phyloP scores from a whole-genome alignment of 345 rosid species.

The Eucalyptus paniculata region DNA sequence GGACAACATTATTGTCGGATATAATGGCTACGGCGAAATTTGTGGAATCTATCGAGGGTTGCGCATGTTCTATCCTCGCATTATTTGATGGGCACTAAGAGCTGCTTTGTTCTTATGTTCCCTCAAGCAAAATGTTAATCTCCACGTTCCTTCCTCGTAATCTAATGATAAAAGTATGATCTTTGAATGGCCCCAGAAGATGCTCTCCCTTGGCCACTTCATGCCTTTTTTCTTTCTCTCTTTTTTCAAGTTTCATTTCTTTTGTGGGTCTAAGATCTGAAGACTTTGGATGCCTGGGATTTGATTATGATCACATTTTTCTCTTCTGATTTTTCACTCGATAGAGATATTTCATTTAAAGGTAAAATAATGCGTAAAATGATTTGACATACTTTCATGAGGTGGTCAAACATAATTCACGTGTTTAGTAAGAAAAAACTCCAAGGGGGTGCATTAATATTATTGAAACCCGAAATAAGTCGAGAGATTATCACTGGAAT shows the following conservation, averaged over 20 bases:
- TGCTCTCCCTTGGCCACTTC: neutral
- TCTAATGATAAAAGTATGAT: neutral
- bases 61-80: conserved; percentile 27
- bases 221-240: neutral
- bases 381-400: neutral
- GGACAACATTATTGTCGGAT: conserved; percentile 42
- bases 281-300: neutral
- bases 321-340: neutral
- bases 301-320: neutral
- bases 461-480: neutral
- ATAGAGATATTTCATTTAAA: neutral
- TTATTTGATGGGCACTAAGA: conserved; percentile 1
- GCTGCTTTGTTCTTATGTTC: neutral
- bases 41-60: conserved; percentile 23
- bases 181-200: neutral
- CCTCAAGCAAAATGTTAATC: neutral
- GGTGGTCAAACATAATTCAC: neutral
- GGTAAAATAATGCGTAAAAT: neutral
- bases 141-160: neutral
- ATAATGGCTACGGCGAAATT: conserved; percentile 27
- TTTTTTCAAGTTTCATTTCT: neutral
- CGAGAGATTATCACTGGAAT: neutral
- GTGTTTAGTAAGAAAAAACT: neutral
- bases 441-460: neutral
- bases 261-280: neutral